Base-by-base conservation (phyloP, 1,284 basidiomycete species). In the Stereum hirsutum region DNA sequence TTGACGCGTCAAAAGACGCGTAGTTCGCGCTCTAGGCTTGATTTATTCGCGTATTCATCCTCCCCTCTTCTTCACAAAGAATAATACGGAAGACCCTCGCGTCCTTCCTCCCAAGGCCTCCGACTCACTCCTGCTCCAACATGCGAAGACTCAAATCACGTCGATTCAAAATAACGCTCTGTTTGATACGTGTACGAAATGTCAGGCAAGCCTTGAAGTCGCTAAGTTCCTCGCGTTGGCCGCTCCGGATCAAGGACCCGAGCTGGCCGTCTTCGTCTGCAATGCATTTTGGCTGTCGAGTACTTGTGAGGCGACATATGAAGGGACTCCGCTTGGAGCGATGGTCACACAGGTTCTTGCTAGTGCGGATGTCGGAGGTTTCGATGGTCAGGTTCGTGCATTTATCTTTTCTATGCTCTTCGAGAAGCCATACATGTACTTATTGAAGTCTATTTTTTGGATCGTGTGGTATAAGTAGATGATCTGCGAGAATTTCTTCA, bases 311-410 rank as follows among this genome's bases (percentile, higher is more conserved):
- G 59, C 62, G 7, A 68, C 60, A 15, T 78, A 70, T 54, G 68
- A 73, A 11, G 54, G 60, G 6, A 57, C 67, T 44, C 68, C 66
- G n/a, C 56, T 76, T 19, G 82, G 82, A 0, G 62, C 75, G 3
- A 66, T 80, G 26, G 55, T 83, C 43, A 81, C 83, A 0, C 84
- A 86, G 56, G 79, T 86, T 4, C 50, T 79, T 28, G 72, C 78
- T 7, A 77, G 75, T 52, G 77, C 81, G 4, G 72, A 87, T 52
- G 73, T 80, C 2, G 73, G 70, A 10, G 80, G 79, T 4, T 74
- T 74, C 45, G 83, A 87, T 52, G 85, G 84, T 10, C 78, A 82
- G 66, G 78, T 78, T 47, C 27, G 42, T 42, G 20, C 35, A 0
- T 8, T 20, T 8, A 24, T 8, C 17, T 11, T 24, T 31, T 12